Base-by-base conservation (phyloP, 257 asterid genomes). In the Penstemon barbatus region DNA sequence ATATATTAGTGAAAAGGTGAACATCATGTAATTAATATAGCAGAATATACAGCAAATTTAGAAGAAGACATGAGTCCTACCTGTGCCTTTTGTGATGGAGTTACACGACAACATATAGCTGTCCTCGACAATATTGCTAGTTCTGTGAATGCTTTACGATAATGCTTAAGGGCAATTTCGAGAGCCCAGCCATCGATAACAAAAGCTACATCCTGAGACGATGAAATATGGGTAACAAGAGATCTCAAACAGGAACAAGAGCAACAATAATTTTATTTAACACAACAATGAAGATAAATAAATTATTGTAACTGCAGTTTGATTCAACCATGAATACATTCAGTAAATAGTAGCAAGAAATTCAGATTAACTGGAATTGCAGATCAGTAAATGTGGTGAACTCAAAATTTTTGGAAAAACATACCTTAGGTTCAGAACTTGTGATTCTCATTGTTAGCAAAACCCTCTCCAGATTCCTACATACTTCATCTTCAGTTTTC, bases 101-200 rank as follows among this genome's bases (percentile, higher is more conserved):
- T 94, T 69, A 94, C 97, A 70, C 99, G 99, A 68, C 99, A 94
- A 75, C 99, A 94, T 55, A 94, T 87, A 43, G 99, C 99, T 55
- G 99, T 94, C 79, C 91, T 89, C 19, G 99, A 84, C 79, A 94
- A 79, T 74, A 94, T 74, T 25, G 97, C 96, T 71, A 94, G 91
- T 75, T 94, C 99, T n/a, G 89, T 89, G 77, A 94, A 94, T 74
- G 91, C 88, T 83, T 87, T 91, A 42, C 84, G 89, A 71, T 85
- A 82, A 83, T 89, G 91, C 86, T 83, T 94, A 51, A 94, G 89
- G 37, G 97, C 97, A 73, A 94, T 87, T 80, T 94, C 99, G 74
- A 94, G 99, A 80, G 99, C 99, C 99, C 97, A 94, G 8, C 99
- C 99, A 79, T 94, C 99, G 81, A 89, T 89, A 64, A 94, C 97